Evolutionary conservation across 106 monocot genomes (phyloP), one percentile per base, ranked within the genome.

Genomic region (Cymbidium sinense): DNA sequence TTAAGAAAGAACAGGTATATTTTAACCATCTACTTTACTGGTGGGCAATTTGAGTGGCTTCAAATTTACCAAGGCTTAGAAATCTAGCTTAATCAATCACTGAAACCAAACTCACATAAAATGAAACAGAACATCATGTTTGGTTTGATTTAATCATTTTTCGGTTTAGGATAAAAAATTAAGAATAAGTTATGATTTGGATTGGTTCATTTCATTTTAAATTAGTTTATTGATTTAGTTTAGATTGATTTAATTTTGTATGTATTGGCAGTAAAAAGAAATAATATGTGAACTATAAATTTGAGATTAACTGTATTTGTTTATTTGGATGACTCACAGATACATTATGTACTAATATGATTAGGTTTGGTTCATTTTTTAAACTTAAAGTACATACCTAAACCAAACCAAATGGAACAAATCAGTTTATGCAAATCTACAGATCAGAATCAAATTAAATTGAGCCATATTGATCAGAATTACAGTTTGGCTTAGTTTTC

Each of bases 1-100:
- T 44, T 47, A 99, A 93, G 80, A 95, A 99, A 83, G 89, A 90
- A 70, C 86, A 85, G 92, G 99, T 95, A 83, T 36, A 70, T 43
- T 51, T 71, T 39, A 36, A 37, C 33, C 15, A 67, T 67, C 31
- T 33, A 67, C 25, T 33, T 67, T 33, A 58, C 1, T 4, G 20
- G 4, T 23, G 58, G 58, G 58, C 21, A 58, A 20, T n/a, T 67
- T 15, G 31, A 4, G 31, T 67, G 11, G 67, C 17, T 67, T 67
- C 67, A 67, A 67, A 67, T 67, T 33, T 20, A 58, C 21, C 13
- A 58, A 58, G 23, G 58, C 58, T 58, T 58, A n/a, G 58, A 20
- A 58, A 58, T 13, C 47, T 13, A 47, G 13, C 17, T 15, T 2
- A 15, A 47, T 47, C 47, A 12, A 47, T 12, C 47, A 47, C 13